Evolutionary conservation across 345 rosid species (phyloP).

Genomic region (Hibiscus syriacus): DNA sequence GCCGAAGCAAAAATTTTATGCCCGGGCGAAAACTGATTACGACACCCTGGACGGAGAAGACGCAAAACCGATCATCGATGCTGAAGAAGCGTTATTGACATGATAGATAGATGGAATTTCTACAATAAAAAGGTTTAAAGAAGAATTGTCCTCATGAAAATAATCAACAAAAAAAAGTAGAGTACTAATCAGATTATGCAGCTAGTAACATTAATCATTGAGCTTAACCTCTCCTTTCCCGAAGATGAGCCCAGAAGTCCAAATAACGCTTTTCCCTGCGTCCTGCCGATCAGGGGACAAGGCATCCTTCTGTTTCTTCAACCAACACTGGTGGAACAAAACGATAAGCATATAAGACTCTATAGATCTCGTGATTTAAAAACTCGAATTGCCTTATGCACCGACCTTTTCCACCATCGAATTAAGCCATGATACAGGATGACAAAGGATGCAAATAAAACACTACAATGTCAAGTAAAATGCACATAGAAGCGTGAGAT

Average conservation of each 20-base stretch:
- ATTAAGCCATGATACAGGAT: neutral
- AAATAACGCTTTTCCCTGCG: slow-evolving; percentile 45
- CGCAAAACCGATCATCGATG: neutral
- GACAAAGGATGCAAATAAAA: neutral
- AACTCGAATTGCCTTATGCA: neutral
- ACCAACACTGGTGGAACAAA: slow-evolving; percentile 64
- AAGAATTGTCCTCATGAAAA: neutral
- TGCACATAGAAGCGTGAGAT: too few species aligned
- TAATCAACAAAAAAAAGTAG: too few species aligned
- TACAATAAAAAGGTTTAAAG: neutral
- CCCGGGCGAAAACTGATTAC: too few species aligned
- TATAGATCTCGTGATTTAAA: neutral
- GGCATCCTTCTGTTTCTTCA: slow-evolving; percentile 86
- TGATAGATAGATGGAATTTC: neutral
- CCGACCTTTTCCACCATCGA: neutral
- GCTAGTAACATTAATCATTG: neutral
- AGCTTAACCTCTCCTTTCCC: slow-evolving; percentile 98
- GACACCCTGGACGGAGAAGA: too few species aligned
- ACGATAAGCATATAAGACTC: neutral
- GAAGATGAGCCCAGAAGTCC: slow-evolving; percentile 92
- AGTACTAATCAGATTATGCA: neutral
- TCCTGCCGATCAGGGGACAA: slow-evolving; percentile 62
- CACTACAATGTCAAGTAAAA: neutral
- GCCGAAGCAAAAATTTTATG: too few species aligned
- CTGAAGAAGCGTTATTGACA: neutral